Base-by-base conservation (phyloP, 164 flowering plant species). In the Aristolochia fimbriata region DNA sequence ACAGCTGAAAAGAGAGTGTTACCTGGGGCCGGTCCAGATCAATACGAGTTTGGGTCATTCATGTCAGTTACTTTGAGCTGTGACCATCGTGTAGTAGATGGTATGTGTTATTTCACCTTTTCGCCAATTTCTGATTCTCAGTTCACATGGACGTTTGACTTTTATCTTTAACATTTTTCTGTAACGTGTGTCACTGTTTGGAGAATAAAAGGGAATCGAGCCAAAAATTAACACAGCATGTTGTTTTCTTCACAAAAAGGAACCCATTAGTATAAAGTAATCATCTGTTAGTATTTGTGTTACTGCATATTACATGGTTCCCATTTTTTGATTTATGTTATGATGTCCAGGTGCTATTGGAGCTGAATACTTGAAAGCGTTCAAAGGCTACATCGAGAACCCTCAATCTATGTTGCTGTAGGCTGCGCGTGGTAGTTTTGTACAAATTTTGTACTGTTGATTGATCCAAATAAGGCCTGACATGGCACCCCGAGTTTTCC, bases 31-130 rank as follows among this genome's bases (percentile, higher is more conserved):
- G 87, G 78, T 19, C 55, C 88, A 20, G 86, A 80, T 17, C 77
- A 82, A 57, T 88, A 54, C 72, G 60, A 74, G 25, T 81, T 84
- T 67, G 88, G 92, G n/a, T 86, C 95, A 43, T 93, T 79, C 78
- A 88, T 93, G 97, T 68, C 96, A 6, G 95, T 78, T 50, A 90
- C 99, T 27, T 76, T 93, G 56, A 93, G 99, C 72, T 93, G 97
- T 57, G 99, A 90, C 77, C 97, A 93, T 68, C 96, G 97, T 64
- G 99, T 93, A 10, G 80, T 90, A 50, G 97, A 93, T 81, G 97
- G 97, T 90, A 31, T 46, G 9, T 24, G 22, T 9, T 27, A 15
- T 14, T 20, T 4, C 10, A 37, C 8, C 43, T 37, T 10, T 37
- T 37, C 4, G 43, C 8, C 43, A n/a, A n/a, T 37, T 7, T 37